A percentile compares a stretch with the other conserved stretches of the same genome.
Evolutionary conservation across 441 rosid species (phyloP).

Genomic region (Jatropha multifida): DNA sequence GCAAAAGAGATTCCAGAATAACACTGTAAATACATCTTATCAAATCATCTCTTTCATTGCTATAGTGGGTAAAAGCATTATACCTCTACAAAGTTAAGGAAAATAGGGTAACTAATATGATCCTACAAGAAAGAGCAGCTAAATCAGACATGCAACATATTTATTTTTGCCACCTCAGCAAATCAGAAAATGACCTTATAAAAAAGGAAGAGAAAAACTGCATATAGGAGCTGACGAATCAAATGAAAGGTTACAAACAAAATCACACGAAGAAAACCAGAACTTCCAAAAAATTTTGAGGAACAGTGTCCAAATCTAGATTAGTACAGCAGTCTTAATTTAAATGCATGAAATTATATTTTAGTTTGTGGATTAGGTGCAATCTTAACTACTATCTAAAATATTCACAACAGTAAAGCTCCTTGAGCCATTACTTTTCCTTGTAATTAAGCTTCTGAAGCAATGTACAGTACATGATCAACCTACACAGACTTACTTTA

Average conservation of each 20-base stretch:
- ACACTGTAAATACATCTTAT: neutral
- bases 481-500: neutral
- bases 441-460: neutral
- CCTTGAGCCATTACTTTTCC: neutral
- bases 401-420: neutral
- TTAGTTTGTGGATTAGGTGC: neutral
- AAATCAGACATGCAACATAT: neutral
- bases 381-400: neutral
- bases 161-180: neutral
- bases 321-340: neutral
- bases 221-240: conserved; percentile 5
- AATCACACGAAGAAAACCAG: neutral
- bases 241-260: neutral
- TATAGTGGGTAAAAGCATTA: neutral
- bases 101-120: neutral
- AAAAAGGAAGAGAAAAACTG: neutral
- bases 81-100: neutral
- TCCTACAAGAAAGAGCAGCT: conserved; percentile 4
- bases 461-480: neutral
- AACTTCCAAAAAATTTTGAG: neutral
- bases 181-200: neutral
- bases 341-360: neutral
- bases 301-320: neutral
- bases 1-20: neutral
- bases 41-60: neutral